Evolutionary conservation across 805 yeast genomes (phyloP).

Genomic region (Peterozyma toletana): DNA sequence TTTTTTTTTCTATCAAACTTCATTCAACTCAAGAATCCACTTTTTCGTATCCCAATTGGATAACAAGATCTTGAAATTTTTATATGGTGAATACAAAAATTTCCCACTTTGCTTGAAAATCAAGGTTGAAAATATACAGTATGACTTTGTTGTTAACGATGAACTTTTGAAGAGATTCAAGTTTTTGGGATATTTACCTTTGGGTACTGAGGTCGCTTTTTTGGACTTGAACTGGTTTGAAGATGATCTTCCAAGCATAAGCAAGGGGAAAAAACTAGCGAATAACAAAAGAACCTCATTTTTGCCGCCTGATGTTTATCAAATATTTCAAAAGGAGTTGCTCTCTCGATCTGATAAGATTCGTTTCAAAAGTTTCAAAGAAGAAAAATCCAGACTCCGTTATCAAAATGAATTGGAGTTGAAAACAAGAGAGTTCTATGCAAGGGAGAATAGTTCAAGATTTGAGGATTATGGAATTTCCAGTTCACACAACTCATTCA

Average conservation of each 20-base stretch:
- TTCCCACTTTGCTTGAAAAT: slow-evolving; percentile 64
- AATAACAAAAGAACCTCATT: slow-evolving; percentile 11
- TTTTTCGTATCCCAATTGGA: slow-evolving; percentile 77
- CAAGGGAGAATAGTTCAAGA: slow-evolving; percentile 41
- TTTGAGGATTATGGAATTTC: slow-evolving; percentile 26
- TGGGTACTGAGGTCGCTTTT: slow-evolving; percentile 78
- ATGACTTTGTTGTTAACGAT: slow-evolving; percentile 57
- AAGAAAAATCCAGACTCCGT: slow-evolving; percentile 50
- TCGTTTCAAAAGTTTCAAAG: slow-evolving; percentile 41
- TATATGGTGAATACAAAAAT: slow-evolving; percentile 51
- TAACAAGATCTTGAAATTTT: slow-evolving; percentile 57
- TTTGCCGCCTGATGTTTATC: slow-evolving; percentile 35
- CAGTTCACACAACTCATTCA: not conserved
- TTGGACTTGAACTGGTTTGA: slow-evolving; percentile 78
- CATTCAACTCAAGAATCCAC: slow-evolving; percentile 57
- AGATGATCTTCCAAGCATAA: slow-evolving; percentile 16
- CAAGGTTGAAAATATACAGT: slow-evolving; percentile 61
- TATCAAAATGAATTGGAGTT: slow-evolving; percentile 55
- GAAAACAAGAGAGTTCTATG: slow-evolving; percentile 51
- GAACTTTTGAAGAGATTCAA: slow-evolving; percentile 55
- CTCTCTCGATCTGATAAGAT: slow-evolving; percentile 47
- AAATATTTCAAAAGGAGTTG: slow-evolving; percentile 46
- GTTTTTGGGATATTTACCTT: slow-evolving; percentile 74
- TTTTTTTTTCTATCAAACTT: slow-evolving; percentile 73
- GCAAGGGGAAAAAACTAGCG: slow-evolving; percentile 23